Conservation (phyloP, 106 monocot genomes). For the Dendrobium huoshanense region DNA sequence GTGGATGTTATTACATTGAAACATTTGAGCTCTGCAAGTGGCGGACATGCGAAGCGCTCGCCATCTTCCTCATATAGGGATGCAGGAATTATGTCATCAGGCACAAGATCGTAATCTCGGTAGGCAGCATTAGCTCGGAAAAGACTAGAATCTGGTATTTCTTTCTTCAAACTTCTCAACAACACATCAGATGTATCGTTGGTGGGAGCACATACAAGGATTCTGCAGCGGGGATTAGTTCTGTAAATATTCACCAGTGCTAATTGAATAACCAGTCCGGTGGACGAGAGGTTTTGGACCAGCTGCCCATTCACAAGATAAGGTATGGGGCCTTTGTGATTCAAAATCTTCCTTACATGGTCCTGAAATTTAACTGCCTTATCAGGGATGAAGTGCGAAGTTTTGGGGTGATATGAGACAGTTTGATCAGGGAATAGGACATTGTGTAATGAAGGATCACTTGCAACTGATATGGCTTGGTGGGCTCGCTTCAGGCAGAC, state of each 20-base stretch:
- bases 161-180: neutral
- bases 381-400: neutral
- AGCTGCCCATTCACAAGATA: constrained; percentile 28
- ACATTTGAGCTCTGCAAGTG: constrained; percentile 3
- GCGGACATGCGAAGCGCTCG: constrained; percentile 28
- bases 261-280: constrained; percentile 6
- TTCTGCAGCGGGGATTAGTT: neutral
- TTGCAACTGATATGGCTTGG: constrained; percentile 19
- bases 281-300: neutral
- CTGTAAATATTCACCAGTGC: constrained; percentile 16
- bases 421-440: constrained; percentile 26
- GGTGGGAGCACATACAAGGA: constrained; percentile 34
- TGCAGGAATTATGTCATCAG: constrained; percentile 18
- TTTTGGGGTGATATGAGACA: neutral
- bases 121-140: constrained; percentile 46
- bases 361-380: neutral
- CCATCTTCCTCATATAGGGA: constrained; percentile 9
- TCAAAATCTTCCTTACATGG: constrained; percentile 6
- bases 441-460: constrained; percentile 17
- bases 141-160: constrained; percentile 5
- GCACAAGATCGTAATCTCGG: constrained; percentile 22
- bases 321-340: constrained; percentile 18
- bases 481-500: constrained; percentile 38
- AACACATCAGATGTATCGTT: constrained; percentile 27
- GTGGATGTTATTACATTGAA: constrained; percentile 15